These are phyloP conservation scores for Mortierella antarctica DNA, from an alignment of 192 early-diverging fungal species.

Conservation along the genomic window DNA sequence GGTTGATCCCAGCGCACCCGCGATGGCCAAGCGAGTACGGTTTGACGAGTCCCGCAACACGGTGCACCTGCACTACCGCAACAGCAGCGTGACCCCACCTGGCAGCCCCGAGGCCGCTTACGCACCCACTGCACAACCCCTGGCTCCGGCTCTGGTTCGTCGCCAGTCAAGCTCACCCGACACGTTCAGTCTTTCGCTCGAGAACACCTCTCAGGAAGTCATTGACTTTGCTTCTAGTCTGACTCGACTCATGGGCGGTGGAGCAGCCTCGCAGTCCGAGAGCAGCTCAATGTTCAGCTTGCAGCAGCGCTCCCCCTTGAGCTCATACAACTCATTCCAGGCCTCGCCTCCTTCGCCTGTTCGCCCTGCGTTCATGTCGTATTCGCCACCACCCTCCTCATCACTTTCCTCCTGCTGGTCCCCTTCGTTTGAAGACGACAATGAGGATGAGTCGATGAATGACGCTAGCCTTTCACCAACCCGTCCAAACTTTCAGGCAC, in stretches of 20 bases:
- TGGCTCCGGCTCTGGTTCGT: background rate
- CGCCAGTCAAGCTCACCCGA: constrained; percentile 8
- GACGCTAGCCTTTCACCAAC: background rate
- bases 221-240: constrained; percentile 29
- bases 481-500: background rate
- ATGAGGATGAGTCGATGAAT: constrained; percentile 11
- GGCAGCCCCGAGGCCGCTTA: background rate
- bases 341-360: constrained; percentile 21
- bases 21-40: constrained; percentile 19
- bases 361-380: constrained; percentile 16
- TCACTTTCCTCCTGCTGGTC: constrained; percentile 26
- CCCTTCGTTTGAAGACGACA: constrained; percentile 5
- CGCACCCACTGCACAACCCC: background rate
- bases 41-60: constrained; percentile 33
- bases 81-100: constrained; percentile 15
- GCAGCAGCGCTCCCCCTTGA: constrained; percentile 5
- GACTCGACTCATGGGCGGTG: constrained; percentile 17
- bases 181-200: constrained; percentile 15
- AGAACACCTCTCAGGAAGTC: constrained; percentile 30
- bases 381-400: constrained; percentile 24
- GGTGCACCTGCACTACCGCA: constrained; percentile 7
- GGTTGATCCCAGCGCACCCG: background rate
- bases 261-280: background rate
- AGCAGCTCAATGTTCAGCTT: background rate
- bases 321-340: constrained; percentile 7